Base-by-base conservation (phyloP, 169 alveolate species). In the Toxoplasma gondii region DNA sequence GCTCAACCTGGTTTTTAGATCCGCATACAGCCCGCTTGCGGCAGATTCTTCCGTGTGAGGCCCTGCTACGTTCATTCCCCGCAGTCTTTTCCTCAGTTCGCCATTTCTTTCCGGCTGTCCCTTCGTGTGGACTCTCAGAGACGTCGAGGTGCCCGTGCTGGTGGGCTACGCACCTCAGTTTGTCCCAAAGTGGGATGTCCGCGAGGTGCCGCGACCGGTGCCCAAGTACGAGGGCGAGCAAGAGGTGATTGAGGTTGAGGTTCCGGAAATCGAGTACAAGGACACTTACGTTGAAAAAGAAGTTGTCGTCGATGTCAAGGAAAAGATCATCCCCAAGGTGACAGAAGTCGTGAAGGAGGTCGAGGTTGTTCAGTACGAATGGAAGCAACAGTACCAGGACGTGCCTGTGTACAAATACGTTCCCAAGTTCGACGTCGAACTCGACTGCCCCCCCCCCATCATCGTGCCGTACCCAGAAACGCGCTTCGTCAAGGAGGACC, bases 161-260 rank as follows among this genome's bases (percentile, higher is more conserved):
- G 97, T 97, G 44, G 98, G 98, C 88, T 97, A 97, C 88, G 96
- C 97, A 39, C 98, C 98, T n/a, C 95, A 97, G 84, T 97, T 94
- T 74, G 96, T 97, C 19, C 98, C 98, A 43, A 96, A 95, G 49
- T 97, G 98, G 98, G 98, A 97, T 92, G 96, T 97, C 54, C 96
- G 98, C 83, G 98, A 97, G 94, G 97, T 97, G 67, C 98, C 98
- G 36, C 94, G 97, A 64, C 97, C 96, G 19, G 97, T 97, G 38
- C 98, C 98, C 69, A 97, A 97, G 94, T 97, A 97, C 95, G 97
- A 97, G 92, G 98, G 98, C 45, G 98, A 97, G 95, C 98, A 97
- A 88, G 95, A 97, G 74, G 96, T 97, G 24, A 96, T 97, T 92
- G 97, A 97, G 95, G 96, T 97, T 43, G 98, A 96, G 90, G 97